Conservation (phyloP, 2,329 filamentous ascomycete species). For the Endoconidiophora laricicola region DNA sequence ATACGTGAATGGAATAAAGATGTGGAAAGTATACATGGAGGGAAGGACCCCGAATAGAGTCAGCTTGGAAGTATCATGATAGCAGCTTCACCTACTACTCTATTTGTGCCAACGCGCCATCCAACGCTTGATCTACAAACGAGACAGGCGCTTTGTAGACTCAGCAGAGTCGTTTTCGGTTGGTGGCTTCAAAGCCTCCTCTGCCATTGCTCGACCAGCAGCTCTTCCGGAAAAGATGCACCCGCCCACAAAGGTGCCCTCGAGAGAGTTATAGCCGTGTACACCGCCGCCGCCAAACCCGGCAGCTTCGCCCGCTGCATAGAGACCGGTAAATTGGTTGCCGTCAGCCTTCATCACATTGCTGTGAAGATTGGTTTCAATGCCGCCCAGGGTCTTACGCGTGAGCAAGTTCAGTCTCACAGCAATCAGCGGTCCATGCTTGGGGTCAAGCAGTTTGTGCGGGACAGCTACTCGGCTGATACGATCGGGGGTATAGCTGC, state of each 20-base stretch:
- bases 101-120: not conserved
- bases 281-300: slow-evolving; percentile 47
- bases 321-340: slow-evolving; percentile 34
- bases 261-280: slow-evolving; percentile 44
- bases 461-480: slow-evolving; percentile 34
- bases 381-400: slow-evolving; percentile 41
- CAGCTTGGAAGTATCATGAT: not conserved
- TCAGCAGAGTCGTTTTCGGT: not conserved
- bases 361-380: slow-evolving; percentile 41
- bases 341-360: slow-evolving; percentile 35
- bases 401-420: slow-evolving; percentile 44
- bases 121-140: slow-evolving; percentile 1
- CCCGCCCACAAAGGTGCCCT: slow-evolving; percentile 45
- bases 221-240: slow-evolving; percentile 45
- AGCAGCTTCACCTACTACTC: not conserved
- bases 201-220: slow-evolving; percentile 37
- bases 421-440: slow-evolving; percentile 42
- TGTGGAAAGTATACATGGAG: not conserved
- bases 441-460: slow-evolving; percentile 35
- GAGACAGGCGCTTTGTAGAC: not conserved
- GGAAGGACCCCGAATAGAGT: not conserved
- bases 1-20: not conserved
- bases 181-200: slow-evolving; percentile 20
- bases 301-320: slow-evolving; percentile 42
- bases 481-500: slow-evolving; percentile 38